Conservation (phyloP, 768 basidiomycete genomes). For the button mushroom (Agaricus bisporus) region DNA sequence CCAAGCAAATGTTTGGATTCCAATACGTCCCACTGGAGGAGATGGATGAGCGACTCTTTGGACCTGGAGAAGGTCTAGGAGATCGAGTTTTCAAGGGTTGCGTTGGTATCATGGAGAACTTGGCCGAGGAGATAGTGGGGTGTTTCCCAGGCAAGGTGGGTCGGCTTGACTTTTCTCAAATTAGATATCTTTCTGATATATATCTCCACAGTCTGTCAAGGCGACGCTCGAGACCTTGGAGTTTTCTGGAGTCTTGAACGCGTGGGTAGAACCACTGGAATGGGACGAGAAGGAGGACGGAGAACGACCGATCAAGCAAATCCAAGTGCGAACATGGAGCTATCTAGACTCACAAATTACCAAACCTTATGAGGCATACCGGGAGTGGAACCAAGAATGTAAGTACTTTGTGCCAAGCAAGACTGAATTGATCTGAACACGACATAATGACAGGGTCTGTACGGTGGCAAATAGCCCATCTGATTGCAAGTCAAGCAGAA, state of each 20-base stretch:
- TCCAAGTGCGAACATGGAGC: constrained; percentile 30
- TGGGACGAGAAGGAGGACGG: constrained; percentile 30
- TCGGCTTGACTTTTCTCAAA: background rate
- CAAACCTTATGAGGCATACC: background rate
- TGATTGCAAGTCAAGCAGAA: constrained; percentile 22
- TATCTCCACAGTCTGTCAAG: constrained; percentile 39
- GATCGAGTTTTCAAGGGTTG: constrained; percentile 73
- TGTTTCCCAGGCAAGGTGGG: constrained; percentile 65
- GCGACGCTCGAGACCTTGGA: constrained; percentile 58
- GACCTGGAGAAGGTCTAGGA: constrained; percentile 48
- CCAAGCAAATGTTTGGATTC: constrained; percentile 83
- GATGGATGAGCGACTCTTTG: constrained; percentile 82
- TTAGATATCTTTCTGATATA: background rate
- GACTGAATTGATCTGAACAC: background rate
- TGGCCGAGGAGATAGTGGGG: constrained; percentile 49
- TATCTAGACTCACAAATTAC: constrained; percentile 22
- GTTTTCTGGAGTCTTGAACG: constrained; percentile 35
- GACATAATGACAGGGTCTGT: constrained; percentile 45
- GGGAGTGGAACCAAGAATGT: background rate
- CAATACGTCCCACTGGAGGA: constrained; percentile 85
- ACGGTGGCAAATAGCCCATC: constrained; percentile 48
- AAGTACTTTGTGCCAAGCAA: background rate
- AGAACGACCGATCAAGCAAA: constrained; percentile 45
- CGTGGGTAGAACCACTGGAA: constrained; percentile 62
- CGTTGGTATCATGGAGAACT: constrained; percentile 59